Evolutionary conservation across 352 stramenopile genomes (phyloP).

Genomic region (Pythium insidiosum): DNA sequence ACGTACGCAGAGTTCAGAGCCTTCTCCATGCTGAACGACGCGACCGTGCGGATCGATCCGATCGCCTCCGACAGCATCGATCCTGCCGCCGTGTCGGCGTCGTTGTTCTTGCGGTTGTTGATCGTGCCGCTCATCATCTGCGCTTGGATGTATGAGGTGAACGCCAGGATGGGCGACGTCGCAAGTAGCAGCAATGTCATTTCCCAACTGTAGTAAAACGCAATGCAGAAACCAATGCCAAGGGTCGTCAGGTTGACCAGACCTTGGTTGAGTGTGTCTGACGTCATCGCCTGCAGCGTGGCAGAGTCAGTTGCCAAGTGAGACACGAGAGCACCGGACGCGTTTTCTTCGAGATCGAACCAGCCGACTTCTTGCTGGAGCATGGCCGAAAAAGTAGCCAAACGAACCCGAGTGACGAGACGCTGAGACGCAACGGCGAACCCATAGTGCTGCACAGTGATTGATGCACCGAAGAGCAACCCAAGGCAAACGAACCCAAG

Average conservation of each 20-base stretch:
- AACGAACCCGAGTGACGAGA: conserved; percentile 26
- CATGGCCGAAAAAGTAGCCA: conserved; percentile 27
- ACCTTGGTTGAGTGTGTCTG: conserved; percentile 21
- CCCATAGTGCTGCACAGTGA: conserved; percentile 20
- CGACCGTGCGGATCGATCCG: conserved; percentile 28
- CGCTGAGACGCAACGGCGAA: conserved; percentile 30
- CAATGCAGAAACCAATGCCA: conserved; percentile 18
- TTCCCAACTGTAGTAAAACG: conserved; percentile 31
- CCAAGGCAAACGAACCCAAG: conserved; percentile 23
- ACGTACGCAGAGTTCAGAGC: conserved; percentile 11
- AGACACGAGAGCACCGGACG: conserved; percentile 41
- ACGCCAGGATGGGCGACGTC: conserved; percentile 12
- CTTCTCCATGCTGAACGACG: conserved; percentile 29
- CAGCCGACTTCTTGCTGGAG: conserved; percentile 56
- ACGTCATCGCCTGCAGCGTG: conserved; percentile 38
- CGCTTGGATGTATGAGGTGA: conserved; percentile 9
- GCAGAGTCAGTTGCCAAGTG: conserved; percentile 47
- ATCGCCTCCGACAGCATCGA: conserved; percentile 21
- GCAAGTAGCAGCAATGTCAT: conserved; percentile 28
- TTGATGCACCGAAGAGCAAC: conserved; percentile 15
- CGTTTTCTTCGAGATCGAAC: conserved; percentile 54
- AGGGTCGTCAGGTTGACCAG: conserved; percentile 24
- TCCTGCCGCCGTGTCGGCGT: conserved; percentile 17
- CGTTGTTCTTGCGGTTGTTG: conserved; percentile 15
- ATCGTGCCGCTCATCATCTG: conserved; percentile 10